Evolutionary conservation across 139 green algal genomes (phyloP), one percentile per base, ranked within the genome.

Genomic region (Chlamydomonas sp.): DNA sequence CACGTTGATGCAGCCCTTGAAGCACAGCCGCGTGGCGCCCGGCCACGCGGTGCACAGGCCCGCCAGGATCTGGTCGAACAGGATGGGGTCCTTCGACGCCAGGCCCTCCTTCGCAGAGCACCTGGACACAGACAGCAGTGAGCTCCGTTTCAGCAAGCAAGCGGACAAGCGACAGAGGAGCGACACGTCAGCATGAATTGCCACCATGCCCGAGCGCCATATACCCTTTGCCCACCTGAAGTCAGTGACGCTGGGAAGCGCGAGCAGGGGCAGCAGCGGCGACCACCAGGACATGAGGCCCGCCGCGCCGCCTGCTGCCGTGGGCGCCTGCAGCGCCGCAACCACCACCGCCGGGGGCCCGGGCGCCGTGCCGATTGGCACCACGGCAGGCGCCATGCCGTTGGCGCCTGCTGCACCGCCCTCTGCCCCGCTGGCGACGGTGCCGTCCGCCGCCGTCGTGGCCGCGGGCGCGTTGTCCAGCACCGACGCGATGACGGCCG

Each of bases 91-190:
- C 49, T 77, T 73, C 17, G 58, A 74, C 49, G 83, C 83, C 5
- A 88, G 73, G 9, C 83, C 83, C 75, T 88, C 83, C 83, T 88
- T 88, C 62, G 83, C 83, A 17, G 73, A 82, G 74, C 83, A 88
- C 72, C 80, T 85, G 59, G 1, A 31, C 2, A 5, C 57, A 49
- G 31, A 49, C 31, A 49, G 31, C 31, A 49, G 31, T 49, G 31
- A 49, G 31, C 31, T 49, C 31, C 31, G 31, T 49, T 49, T 49
- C 31, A 49, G 31, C 31, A 49, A 49, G 31, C 31, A 49, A 49
- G 31, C 31, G 31, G 31, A 49, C 31, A 49, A 49, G 31, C 31
- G 31, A 49, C 31, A 49, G 31, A 49, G 31, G 31, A 49, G 31
- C 31, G 31, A 49, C 31, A 49, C 31, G 31, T 49, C 31, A 49